Conservation (phyloP, 2,329 filamentous ascomycete species). For the Mycosphaerella sp. region DNA sequence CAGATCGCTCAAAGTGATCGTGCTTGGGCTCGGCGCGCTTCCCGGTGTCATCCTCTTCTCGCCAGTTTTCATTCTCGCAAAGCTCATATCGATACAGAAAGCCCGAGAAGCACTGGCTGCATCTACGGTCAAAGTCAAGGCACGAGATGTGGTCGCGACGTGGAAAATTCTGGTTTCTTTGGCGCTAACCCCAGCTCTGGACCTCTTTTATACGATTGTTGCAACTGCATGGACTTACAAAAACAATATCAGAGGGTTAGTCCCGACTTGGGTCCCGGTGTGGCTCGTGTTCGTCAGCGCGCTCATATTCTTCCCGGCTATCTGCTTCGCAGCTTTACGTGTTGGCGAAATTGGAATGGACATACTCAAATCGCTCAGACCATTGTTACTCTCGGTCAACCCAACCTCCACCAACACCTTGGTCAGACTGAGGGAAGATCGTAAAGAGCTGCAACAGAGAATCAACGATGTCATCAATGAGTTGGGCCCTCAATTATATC, state of each 20-base stretch:
- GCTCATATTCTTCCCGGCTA: constrained; percentile 72
- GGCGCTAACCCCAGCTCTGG: constrained; percentile 73
- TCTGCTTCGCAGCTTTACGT: constrained; percentile 87
- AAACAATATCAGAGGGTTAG: constrained; percentile 74
- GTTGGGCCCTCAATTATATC: constrained; percentile 89
- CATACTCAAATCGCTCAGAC: constrained; percentile 88
- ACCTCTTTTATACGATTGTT: constrained; percentile 70
- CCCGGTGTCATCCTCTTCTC: constrained; percentile 83
- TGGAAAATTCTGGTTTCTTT: constrained; percentile 91
- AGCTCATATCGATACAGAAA: constrained; percentile 74
- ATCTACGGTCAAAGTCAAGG: constrained; percentile 82
- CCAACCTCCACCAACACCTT: constrained; percentile 80
- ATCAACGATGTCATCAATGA: constrained; percentile 93
- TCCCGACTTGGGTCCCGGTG: constrained; percentile 72
- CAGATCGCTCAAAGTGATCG: constrained; percentile 66
- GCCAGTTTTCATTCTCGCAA: constrained; percentile 78
- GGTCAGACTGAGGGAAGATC: constrained; percentile 64
- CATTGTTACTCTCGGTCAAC: constrained; percentile 75
- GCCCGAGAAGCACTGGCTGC: constrained; percentile 76
- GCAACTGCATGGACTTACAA: constrained; percentile 71
- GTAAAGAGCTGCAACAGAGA: constrained; percentile 67
- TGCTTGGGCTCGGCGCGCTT: constrained; percentile 73
- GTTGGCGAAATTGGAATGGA: constrained; percentile 99
- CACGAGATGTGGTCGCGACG: constrained; percentile 82
- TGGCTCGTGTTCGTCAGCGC: constrained; percentile 70